phyloP scores from a whole-genome alignment of 768 basidiomycete genomes.

The Pleurotus ostreatus region DNA sequence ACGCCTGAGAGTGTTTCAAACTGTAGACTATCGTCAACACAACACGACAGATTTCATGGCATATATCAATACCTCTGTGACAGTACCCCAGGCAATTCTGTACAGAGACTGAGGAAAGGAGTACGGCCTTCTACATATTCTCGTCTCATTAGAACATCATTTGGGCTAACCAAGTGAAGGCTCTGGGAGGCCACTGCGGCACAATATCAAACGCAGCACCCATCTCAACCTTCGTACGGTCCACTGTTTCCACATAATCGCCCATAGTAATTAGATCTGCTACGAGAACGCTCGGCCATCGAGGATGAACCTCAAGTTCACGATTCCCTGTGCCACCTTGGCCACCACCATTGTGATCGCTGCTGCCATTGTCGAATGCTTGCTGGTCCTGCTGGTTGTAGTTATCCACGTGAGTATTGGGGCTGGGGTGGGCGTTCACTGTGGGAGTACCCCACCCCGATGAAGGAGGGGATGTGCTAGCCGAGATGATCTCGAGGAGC shows the following conservation, averaged over 20 bases:
- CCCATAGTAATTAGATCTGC: not conserved
- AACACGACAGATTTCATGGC: no score
- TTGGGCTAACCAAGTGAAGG: not conserved
- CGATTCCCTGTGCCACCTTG: no score
- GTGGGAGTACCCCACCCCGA: not conserved
- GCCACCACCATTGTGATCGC: no score
- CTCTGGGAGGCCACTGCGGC: not conserved
- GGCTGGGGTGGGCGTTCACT: not conserved
- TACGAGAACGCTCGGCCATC: not conserved
- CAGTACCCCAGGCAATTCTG: no score
- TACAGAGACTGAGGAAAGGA: no score
- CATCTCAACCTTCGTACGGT: not conserved
- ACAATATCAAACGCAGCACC: not conserved
- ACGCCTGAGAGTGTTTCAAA: no score
- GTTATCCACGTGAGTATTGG: not conserved
- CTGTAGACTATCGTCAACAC: no score
- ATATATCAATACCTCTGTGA: no score
- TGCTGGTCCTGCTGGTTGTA: not conserved
- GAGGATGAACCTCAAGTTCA: not conserved
- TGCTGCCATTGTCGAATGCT: not conserved
- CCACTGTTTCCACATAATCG: conserved; percentile 1
- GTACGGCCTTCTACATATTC: no score
- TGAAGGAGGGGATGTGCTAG: not conserved
- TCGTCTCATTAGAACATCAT: no score
- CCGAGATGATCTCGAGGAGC: not conserved